Percentiles rank a stretch among this genome's conserved stretches.
phyloP scores from a whole-genome alignment of 306 rosid species.

The Amphicarpaea edgeworthii region DNA sequence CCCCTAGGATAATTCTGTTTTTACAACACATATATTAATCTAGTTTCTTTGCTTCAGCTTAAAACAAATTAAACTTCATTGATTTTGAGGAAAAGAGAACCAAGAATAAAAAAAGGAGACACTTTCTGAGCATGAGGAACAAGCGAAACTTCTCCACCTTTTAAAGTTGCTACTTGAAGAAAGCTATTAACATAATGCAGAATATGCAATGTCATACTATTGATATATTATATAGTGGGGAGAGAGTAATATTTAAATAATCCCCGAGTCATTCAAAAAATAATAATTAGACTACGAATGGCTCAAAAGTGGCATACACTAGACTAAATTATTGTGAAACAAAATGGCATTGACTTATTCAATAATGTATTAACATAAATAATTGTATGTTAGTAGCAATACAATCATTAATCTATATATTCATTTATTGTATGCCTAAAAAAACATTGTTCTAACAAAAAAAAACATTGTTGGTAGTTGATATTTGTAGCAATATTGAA shows the following conservation, averaged over 20 bases:
- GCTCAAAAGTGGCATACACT: not conserved
- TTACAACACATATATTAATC: not conserved
- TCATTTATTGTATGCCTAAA: conserved; percentile 23
- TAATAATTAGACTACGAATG: not conserved
- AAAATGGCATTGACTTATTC: conserved; percentile 4
- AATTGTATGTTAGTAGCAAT: conserved; percentile 19
- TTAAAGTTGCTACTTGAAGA: conserved; percentile 20
- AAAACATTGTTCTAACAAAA: too few relatives aligned
- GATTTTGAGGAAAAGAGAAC: conserved; percentile 24
- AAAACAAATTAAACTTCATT: conserved; percentile 36
- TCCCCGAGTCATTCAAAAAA: not conserved
- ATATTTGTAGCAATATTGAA: conserved; percentile 8
- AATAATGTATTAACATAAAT: conserved; percentile 17
- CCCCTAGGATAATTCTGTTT: too few relatives aligned
- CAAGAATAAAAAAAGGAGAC: not conserved
- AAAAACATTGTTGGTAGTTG: conserved; percentile 1
- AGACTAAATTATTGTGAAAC: conserved; percentile 22
- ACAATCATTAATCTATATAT: conserved; percentile 23
- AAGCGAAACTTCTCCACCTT: conserved; percentile 4
- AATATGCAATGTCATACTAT: conserved; percentile 19
- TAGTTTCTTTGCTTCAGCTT: conserved; percentile 35
- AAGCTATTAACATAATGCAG: conserved; percentile 10
- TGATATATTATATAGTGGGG: conserved; percentile 14
- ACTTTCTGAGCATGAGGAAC: conserved; percentile 23
- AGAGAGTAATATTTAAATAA: conserved; percentile 9